phyloP scores from a whole-genome alignment of 1,139 yeast genomes.

The Sugiyamaella paludigena region DNA sequence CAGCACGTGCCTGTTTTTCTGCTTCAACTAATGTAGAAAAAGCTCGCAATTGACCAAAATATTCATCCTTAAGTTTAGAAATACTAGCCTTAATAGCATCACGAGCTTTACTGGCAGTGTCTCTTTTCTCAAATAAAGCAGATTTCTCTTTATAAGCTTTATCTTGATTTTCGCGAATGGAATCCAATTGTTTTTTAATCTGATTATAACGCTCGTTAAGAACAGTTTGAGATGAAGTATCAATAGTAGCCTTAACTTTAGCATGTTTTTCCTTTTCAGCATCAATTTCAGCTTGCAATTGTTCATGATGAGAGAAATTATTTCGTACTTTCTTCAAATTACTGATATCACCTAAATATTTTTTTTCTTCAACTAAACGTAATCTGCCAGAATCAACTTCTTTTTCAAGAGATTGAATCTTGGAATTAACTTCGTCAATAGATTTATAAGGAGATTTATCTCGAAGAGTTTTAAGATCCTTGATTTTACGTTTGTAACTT shows the following conservation, averaged over 20 bases:
- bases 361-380: constrained; percentile 89
- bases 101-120: constrained; percentile 64
- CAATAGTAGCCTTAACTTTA: constrained; percentile 68
- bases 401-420: constrained; percentile 67
- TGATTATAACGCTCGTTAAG: constrained; percentile 53
- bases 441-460: constrained; percentile 68
- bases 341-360: constrained; percentile 80
- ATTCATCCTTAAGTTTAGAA: constrained; percentile 50
- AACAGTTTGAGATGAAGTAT: constrained; percentile 61
- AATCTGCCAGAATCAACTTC: constrained; percentile 76
- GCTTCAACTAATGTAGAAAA: constrained; percentile 48
- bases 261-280: constrained; percentile 73
- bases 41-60: constrained; percentile 34
- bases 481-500: constrained; percentile 69
- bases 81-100: constrained; percentile 62
- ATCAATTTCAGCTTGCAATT: constrained; percentile 77
- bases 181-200: constrained; percentile 59
- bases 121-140: constrained; percentile 61
- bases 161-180: constrained; percentile 59
- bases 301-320: constrained; percentile 72
- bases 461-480: constrained; percentile 69
- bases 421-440: constrained; percentile 74
- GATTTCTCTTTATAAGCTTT: constrained; percentile 65
- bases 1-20: constrained; percentile 57
- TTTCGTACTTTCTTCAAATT: constrained; percentile 77